Base-by-base conservation (phyloP, 768 basidiomycete genomes). In the Leucosporidium creatinivorum region DNA sequence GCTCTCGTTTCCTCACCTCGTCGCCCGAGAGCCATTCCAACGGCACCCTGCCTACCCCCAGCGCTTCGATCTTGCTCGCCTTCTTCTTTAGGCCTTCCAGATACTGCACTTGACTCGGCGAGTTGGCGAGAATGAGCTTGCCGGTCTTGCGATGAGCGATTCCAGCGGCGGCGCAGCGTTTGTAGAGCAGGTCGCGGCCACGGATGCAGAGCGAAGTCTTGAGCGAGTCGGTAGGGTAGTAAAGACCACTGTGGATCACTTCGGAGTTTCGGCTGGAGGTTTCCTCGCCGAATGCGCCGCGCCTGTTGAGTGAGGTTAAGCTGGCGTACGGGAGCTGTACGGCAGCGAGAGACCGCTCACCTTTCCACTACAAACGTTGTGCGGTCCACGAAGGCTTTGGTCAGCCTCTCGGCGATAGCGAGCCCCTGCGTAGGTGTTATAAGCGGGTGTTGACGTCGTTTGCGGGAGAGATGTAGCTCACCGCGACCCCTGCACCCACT, bases 231-330 rank as follows among this genome's bases (percentile, higher is more conserved):
- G 83, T 78, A 18, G 58, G 44, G 49, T 73, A 77, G 69, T 76
- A 78, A 39, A 78, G 73, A 12, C 77, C 76, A 57, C 89, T 87
- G 79, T 97, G 93, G 31, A 97, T 88, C 28, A 98, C 93, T 75
- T 96, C 93, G 0, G 92, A 93, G 77, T 94, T 96, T 21, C 93
- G 85, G 50, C 63, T 79, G 90, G 91, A 94, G 26, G 81, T 94
- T 77, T 97, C 93, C 76, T 93, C 87, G 1, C 93, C 93, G 4
- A 85, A 85, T 58, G 81, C 81, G 17, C 59, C 67, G 18, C 69
- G 62, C 33, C 73, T 70, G 58, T 7, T 2, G 23, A 19, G 50
- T 6, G 28, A 47, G 61, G 51, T 7, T 6, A 25, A 12, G 10
- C 4, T 13, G 26, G 2, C 30, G 18, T n/a, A n/a, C 36, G 3